Base-by-base conservation (phyloP, 148 eudicot species). In the Arctostaphylos glauca region DNA sequence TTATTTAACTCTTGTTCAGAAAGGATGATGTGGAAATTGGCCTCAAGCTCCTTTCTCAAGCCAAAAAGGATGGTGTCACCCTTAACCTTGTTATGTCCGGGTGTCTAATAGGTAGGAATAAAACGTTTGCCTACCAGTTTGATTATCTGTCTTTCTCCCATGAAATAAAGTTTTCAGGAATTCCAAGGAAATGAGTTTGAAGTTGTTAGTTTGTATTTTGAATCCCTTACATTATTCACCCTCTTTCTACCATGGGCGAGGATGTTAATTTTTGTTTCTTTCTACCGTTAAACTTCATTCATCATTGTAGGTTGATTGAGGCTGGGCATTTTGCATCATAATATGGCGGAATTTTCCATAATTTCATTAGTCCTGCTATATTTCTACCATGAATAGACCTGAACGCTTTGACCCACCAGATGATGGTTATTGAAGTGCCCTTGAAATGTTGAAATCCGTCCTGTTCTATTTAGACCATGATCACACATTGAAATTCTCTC, bases 51-150 rank as follows among this genome's bases (percentile, higher is more conserved):
- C 88, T 90, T 84, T 88, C 97, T 88, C 92, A 91, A 87, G 93
- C 94, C 78, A 96, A 92, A 85, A 82, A 87, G 87, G 97, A 96
- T 54, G 92, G 90, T 76, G 88, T 91, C 85, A 84, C 91, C 78
- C 90, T 92, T 77, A 96, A 91, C 88, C 91, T 88, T 84, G 92
- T 93, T 16, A 96, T 96, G 97, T 89, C 91, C 85, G 91, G 92
- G 83, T 96, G 97, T 87, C 87, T 94, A 68, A 84, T 92, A 84
- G 95, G 99, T 96, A 89, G 87, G 89, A 78, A 72, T 50, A 9
- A 31, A 49, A 54, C 21, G 56, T 73, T 71, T 77, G 59, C 41
- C 77, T 25, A 67, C 46, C 38, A 7, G 49, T 38, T 79, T 31
- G 31, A 70, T 41, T 54, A 19, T 53, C 8, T 55, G 43, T 54